These are phyloP conservation scores for Ustilago curta DNA, from an alignment of 1,284 basidiomycete species.

Conservation along the genomic window DNA sequence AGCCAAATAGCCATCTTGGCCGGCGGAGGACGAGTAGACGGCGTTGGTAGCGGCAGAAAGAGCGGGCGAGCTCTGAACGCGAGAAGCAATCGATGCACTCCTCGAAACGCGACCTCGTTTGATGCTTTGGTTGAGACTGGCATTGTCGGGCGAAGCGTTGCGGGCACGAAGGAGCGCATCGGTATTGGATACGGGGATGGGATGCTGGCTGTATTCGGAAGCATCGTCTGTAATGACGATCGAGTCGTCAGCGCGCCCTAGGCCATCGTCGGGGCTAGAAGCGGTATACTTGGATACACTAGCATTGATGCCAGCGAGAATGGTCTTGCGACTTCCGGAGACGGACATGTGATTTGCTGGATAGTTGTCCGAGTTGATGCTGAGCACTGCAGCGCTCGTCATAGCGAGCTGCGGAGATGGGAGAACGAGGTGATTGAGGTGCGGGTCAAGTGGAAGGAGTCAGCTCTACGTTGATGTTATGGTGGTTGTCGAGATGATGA, in stretches of 20 bases:
- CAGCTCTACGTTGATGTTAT: too few relatives aligned
- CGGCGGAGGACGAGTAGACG: background rate
- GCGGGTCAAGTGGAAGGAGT: background rate
- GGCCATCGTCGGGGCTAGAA: background rate
- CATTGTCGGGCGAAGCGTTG: slow-evolving; percentile 9
- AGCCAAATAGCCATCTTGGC: slow-evolving; percentile 24
- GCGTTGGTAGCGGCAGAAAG: slow-evolving; percentile 7
- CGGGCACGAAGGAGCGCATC: slow-evolving; percentile 45
- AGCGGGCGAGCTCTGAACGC: slow-evolving; percentile 13
- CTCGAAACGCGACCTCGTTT: slow-evolving; percentile 20
- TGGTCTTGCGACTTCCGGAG: slow-evolving; percentile 41
- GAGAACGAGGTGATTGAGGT: background rate
- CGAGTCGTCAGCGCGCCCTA: slow-evolving; percentile 1
- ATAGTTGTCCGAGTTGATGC: slow-evolving; percentile 29
- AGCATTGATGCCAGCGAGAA: slow-evolving; percentile 44
- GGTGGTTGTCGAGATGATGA: background rate
- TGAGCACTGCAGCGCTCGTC: slow-evolving; percentile 48
- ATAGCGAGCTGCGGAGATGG: slow-evolving; percentile 8
- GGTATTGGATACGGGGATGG: slow-evolving; percentile 48
- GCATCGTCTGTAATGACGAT: slow-evolving; percentile 16
- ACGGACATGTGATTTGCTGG: slow-evolving; percentile 18
- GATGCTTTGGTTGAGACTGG: slow-evolving; percentile 18
- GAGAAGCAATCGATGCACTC: slow-evolving; percentile 28
- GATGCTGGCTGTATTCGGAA: slow-evolving; percentile 17
- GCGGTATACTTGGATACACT: slow-evolving; percentile 5